Percentiles rank a stretch among this genome's conserved stretches.
phyloP scores from a whole-genome alignment of 1,284 basidiomycete genomes.

The Cryptococcus hybrid region DNA sequence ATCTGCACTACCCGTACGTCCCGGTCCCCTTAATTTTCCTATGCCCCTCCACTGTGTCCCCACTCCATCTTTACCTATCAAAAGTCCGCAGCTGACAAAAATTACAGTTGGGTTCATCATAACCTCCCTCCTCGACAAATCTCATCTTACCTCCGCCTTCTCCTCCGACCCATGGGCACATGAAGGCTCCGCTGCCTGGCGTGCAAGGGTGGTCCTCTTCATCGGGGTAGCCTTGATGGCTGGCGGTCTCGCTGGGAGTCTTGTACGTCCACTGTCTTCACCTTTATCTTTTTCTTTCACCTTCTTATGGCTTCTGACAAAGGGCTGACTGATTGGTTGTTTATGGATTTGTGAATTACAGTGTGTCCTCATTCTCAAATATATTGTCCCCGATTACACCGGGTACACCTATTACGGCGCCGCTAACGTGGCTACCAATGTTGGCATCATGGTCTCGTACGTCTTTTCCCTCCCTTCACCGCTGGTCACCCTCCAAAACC shows the following conservation, averaged over 20 bases:
- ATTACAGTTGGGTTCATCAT: constrained; percentile 76
- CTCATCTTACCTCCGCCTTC: constrained; percentile 78
- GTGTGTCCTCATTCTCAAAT: constrained; percentile 91
- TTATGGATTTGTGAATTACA: constrained; percentile 39
- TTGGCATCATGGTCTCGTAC: constrained; percentile 76
- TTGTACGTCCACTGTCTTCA: constrained; percentile 54
- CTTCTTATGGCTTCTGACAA: background rate
- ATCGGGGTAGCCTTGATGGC: constrained; percentile 97
- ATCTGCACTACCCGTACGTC: constrained; percentile 72
- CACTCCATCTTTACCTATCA: background rate
- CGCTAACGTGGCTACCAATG: constrained; percentile 90
- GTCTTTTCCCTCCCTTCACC: constrained; percentile 9
- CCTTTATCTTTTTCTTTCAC: background rate
- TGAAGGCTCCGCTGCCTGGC: constrained; percentile 80
- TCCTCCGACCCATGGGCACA: constrained; percentile 55
- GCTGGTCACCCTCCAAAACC: background rate
- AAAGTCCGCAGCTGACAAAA: background rate
- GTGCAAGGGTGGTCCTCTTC: constrained; percentile 85
- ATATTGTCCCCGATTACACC: constrained; percentile 72
- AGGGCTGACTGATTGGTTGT: no score
- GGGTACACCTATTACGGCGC: constrained; percentile 90
- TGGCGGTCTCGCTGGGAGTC: constrained; percentile 88
- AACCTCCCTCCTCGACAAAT: constrained; percentile 94
- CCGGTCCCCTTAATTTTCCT: background rate
- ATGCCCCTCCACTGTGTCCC: background rate